Percentiles rank a stretch among this genome's conserved stretches.
phyloP scores from a whole-genome alignment of 805 yeast genomes.

The Barnettozyma sucrosica region DNA sequence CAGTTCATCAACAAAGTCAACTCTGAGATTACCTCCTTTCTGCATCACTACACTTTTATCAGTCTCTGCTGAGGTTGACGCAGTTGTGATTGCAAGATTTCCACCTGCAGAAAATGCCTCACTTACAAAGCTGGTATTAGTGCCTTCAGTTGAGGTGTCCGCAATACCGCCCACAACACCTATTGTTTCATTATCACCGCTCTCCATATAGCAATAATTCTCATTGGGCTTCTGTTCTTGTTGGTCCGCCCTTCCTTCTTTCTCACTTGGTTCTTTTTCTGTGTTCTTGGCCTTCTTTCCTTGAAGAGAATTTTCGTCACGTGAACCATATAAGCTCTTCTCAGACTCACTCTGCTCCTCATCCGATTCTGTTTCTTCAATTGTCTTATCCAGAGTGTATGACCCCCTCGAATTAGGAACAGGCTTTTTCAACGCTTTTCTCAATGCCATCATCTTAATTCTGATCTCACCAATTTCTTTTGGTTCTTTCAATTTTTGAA shows the following conservation, averaged over 20 bases:
- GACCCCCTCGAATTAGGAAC: too few species aligned
- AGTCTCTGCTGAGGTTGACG: not conserved
- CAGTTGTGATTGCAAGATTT: not conserved
- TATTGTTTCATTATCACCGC: not conserved
- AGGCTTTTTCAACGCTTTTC: not conserved
- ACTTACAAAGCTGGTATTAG: not conserved
- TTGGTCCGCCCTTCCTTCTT: not conserved
- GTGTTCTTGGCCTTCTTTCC: not conserved
- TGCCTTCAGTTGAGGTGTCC: not conserved
- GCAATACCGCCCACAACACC: not conserved
- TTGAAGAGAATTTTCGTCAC: not conserved
- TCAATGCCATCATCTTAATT: too few species aligned
- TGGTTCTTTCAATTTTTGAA: not conserved
- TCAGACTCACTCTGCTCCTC: not conserved
- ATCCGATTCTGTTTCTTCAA: not conserved
- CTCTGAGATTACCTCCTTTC: too few species aligned
- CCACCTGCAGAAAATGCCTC: not conserved
- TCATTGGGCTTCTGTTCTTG: not conserved
- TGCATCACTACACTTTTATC: not conserved
- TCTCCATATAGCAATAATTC: not conserved
- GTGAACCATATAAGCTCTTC: not conserved
- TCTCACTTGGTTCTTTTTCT: not conserved
- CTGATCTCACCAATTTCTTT: too few species aligned
- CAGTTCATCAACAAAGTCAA: not conserved
- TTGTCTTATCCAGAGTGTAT: too few species aligned